Conservation (phyloP, 352 stramenopile genomes). For the Thraustochytrium striatum region DNA sequence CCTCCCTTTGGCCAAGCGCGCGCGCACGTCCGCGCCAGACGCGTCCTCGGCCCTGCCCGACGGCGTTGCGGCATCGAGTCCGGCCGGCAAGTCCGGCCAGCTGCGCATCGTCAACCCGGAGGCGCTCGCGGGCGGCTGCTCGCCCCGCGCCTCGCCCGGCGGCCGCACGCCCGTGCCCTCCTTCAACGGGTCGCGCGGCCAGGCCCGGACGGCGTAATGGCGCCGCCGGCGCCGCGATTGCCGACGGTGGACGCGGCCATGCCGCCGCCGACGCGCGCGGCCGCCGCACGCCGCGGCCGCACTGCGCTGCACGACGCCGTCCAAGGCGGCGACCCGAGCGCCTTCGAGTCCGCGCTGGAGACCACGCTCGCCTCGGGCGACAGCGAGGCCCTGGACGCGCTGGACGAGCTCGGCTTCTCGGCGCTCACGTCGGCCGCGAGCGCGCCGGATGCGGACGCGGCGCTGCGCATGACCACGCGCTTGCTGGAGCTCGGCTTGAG, state of each 20-base stretch:
- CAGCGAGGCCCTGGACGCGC: constrained; percentile 26
- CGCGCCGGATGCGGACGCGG: background rate
- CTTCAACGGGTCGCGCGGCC: background rate
- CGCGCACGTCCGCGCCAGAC: no score
- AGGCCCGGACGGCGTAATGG: background rate
- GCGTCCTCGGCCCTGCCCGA: no score
- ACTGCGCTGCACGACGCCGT: constrained; percentile 35
- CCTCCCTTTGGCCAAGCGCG: no score
- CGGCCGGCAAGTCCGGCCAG: no score
- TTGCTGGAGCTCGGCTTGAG: background rate
- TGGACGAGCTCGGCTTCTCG: constrained; percentile 26
- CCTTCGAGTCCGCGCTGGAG: constrained; percentile 12
- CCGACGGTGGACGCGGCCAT: background rate
- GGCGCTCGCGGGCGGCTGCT: background rate
- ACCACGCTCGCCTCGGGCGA: background rate
- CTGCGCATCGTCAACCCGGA: constrained; percentile 44
- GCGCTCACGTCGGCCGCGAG: constrained; percentile 18
- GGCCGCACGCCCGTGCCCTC: background rate
- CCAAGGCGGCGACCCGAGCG: background rate
- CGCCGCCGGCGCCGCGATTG: background rate
- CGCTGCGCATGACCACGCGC: background rate
- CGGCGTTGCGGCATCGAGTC: no score
- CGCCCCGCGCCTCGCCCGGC: background rate
- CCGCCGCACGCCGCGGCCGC: background rate
- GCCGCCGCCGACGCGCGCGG: background rate